Evolutionary conservation across 441 rosid genomes (phyloP).

Genomic region (Gossypium trilobum): DNA sequence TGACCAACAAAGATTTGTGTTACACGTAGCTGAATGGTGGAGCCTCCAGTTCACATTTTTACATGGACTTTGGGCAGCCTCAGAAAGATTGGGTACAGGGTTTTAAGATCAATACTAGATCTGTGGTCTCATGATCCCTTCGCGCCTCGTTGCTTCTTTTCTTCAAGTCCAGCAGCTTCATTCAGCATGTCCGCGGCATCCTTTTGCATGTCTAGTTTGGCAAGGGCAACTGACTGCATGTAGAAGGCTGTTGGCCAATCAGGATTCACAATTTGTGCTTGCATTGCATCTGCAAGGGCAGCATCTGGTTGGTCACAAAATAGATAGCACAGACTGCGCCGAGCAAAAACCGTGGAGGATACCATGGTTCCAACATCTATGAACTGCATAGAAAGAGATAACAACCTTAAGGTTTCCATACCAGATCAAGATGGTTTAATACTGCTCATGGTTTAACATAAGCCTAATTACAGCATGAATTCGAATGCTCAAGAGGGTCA

Average conservation of each 20-base stretch:
- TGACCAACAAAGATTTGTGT: neutral
- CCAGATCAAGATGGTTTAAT: neutral
- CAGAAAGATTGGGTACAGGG: constrained; percentile 14
- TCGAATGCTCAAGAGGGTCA: neutral
- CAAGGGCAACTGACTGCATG: constrained; percentile 78
- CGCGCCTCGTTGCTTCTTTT: constrained; percentile 37
- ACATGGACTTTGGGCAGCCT: constrained; percentile 26
- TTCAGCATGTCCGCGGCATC: constrained; percentile 68
- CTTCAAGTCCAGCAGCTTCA: constrained; percentile 61
- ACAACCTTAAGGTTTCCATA: neutral
- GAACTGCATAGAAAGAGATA: constrained; percentile 35
- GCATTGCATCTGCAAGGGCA: constrained; percentile 73
- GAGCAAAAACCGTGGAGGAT: constrained; percentile 64
- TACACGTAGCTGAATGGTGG: neutral
- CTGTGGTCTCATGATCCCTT: constrained; percentile 27
- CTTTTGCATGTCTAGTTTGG: constrained; percentile 60
- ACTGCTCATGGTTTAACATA: neutral
- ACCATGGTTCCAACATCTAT: constrained; percentile 42
- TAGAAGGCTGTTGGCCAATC: constrained; percentile 78
- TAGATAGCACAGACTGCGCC: constrained; percentile 67
- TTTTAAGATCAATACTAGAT: neutral
- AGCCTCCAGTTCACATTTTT: constrained; percentile 30
- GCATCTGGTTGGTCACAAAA: constrained; percentile 51
- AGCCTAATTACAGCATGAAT: neutral
- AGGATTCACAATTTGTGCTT: constrained; percentile 48